Evolutionary conservation across 192 early-diverging fungal species (phyloP).

Genomic region (Diversispora epigaea): DNA sequence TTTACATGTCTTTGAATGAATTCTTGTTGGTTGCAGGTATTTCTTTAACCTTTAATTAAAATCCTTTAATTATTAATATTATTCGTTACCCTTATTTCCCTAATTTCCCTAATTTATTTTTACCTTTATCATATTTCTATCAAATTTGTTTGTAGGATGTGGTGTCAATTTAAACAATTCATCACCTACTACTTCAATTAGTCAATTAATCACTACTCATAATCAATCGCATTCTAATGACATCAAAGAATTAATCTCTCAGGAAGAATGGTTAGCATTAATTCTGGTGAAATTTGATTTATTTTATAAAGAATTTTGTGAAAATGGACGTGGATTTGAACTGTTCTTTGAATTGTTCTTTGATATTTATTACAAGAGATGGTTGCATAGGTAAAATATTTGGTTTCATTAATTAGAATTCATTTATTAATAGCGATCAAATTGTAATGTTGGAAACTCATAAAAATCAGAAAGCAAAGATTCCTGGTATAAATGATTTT

Average conservation of each 20-base stretch:
- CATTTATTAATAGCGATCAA: conserved; percentile 51
- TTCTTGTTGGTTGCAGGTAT: conserved; percentile 84
- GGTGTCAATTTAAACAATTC: conserved; percentile 87
- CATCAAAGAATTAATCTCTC: too few relatives aligned
- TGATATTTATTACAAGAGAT: conserved; percentile 78
- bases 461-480: too few relatives aligned
- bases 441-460: conserved; percentile 64
- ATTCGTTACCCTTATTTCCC: too few relatives aligned
- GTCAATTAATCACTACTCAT: conserved; percentile 77
- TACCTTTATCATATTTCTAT: not conserved
- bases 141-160: conserved; percentile 54
- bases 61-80: not conserved
- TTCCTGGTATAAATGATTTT: conserved; percentile 72
- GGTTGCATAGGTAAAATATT: conserved; percentile 72
- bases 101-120: too few relatives aligned
- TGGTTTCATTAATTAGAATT: too few relatives aligned
- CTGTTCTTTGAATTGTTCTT: too few relatives aligned
- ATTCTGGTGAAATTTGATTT: conserved; percentile 73
- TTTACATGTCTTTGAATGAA: conserved; percentile 64
- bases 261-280: conserved; percentile 58
- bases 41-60: not conserved
- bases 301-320: conserved; percentile 72
- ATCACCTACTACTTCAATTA: conserved; percentile 79
- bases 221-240: conserved; percentile 48
- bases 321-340: conserved; percentile 56